Evolutionary conservation across 306 rosid genomes (phyloP), one percentile per base, ranked within the genome.

Genomic region (Nissolia schottii): DNA sequence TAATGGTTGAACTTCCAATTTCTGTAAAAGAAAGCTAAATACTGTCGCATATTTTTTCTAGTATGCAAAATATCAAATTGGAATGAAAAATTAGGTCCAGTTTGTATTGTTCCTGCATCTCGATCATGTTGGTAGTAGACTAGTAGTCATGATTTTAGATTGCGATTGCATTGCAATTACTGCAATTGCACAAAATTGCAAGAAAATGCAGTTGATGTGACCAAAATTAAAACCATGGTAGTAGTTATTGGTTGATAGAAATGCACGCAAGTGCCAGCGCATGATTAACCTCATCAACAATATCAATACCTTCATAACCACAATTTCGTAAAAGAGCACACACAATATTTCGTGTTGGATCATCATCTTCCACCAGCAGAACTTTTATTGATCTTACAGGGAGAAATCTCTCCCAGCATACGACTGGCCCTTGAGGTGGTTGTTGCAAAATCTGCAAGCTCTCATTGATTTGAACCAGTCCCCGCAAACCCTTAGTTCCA

Each of bases 301-400:
- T 15, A 49, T 14, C 13, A 76, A 68, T 65, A 87, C 92, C 92
- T 87, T 87, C 89, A 50, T 85, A 87, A 66, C 85, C 57, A 75
- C 92, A 87, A 63, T 87, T 87, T 53, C 83, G 82, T 37, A 87
- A 81, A 40, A 87, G 80, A 72, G 92, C 92, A 54, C 81, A 60
- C 57, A 87, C 87, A 64, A 87, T 81, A 56, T 87, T 85, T 45
- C 92, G 87, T 1, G 89, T 87, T 12, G 89, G 85, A 55, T 85
- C 92, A 69, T 87, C 92, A 63, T 85, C 80, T 61, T 87, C 92
- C 67, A 85, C 92, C 18, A 87, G 81, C 77, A 87, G 71, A 71
- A 87, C 89, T 67, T 85, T 87, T 79, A 87, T 73, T 29, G 89
- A 82, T 78, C 84, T 80, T 23, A 78, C 50, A 18, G 89, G 92